Conservation (phyloP, 2,329 filamentous ascomycete species). For the Xylaria sp. region DNA sequence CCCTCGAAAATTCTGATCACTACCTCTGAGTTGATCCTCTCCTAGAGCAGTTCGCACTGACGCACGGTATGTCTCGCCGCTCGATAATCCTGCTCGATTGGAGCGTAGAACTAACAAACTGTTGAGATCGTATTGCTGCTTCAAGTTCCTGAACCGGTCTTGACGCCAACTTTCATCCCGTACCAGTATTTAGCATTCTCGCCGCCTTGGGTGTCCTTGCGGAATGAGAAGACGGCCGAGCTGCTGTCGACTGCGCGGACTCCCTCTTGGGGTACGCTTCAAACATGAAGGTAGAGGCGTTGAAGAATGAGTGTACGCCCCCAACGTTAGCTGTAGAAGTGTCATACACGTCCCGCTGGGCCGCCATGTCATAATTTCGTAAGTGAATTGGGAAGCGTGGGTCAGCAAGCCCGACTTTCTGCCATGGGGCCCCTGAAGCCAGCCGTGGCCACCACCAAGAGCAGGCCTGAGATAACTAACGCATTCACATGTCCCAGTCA, state of each 20-base stretch:
- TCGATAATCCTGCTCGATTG: slow-evolving; percentile 23
- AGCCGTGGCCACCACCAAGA: slow-evolving; percentile 68
- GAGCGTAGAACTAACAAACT: slow-evolving; percentile 47
- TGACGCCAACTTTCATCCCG: slow-evolving; percentile 54
- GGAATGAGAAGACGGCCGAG: slow-evolving; percentile 42
- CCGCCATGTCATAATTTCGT: slow-evolving; percentile 49
- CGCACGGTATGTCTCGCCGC: no score
- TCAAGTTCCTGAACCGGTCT: slow-evolving; percentile 51
- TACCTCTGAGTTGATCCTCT: background rate
- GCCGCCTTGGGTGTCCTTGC: slow-evolving; percentile 43
- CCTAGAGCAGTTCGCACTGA: background rate
- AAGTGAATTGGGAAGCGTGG: slow-evolving; percentile 43
- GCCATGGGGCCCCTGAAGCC: slow-evolving; percentile 64
- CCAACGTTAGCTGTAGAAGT: slow-evolving; percentile 49
- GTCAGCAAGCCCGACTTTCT: slow-evolving; percentile 40
- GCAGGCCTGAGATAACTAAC: slow-evolving; percentile 59
- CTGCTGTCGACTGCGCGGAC: slow-evolving; percentile 35
- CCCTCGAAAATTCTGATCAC: no score
- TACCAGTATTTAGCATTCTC: slow-evolving; percentile 50
- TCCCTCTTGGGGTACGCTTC: slow-evolving; percentile 42
- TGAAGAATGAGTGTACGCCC: slow-evolving; percentile 48
- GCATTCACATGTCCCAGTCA: slow-evolving; percentile 60
- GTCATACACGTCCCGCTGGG: slow-evolving; percentile 53
- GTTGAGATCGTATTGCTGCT: slow-evolving; percentile 52
- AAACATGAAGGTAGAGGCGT: slow-evolving; percentile 47